These are phyloP conservation scores for Lobulomyces angularis DNA, from an alignment of 192 early-diverging fungal genomes.

Conservation along the genomic window DNA sequence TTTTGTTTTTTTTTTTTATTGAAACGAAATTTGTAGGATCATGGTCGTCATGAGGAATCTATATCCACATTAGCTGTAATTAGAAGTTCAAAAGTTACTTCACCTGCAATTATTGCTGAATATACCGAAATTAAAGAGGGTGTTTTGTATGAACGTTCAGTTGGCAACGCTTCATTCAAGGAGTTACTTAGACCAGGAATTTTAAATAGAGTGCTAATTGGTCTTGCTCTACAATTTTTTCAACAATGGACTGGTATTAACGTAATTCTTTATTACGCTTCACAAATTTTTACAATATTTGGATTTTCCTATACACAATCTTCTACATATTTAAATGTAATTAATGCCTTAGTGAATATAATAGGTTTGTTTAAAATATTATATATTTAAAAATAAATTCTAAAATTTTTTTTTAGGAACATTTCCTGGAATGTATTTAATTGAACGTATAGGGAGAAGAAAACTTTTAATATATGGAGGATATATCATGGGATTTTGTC, in stretches of 20 bases:
- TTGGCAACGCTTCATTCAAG: background rate
- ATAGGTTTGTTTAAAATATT: background rate
- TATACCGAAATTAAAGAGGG: constrained; percentile 1
- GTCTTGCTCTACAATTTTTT: constrained; percentile 6
- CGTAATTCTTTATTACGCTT: constrained; percentile 8
- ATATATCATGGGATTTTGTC: background rate
- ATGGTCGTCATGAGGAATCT: background rate
- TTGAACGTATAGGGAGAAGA: background rate
- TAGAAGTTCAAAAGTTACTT: background rate
- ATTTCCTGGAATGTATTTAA: background rate
- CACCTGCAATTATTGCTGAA: background rate
- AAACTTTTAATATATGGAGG: background rate
- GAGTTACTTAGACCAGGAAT: constrained; percentile 6
- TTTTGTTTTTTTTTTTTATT: too few relatives aligned
- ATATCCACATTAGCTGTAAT: background rate
- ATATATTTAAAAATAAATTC: background rate
- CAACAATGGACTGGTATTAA: constrained; percentile 13
- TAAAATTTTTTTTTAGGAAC: background rate
- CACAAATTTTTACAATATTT: background rate
- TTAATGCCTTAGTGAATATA: background rate
- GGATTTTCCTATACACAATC: background rate
- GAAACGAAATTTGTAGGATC: too few relatives aligned
- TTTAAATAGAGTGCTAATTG: constrained; percentile 5
- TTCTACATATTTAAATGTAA: background rate
- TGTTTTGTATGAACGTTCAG: background rate